A percentile compares a stretch with the other conserved stretches of the same genome.
phyloP scores from a whole-genome alignment of 345 rosid species.

The Dovyalis caffra region DNA sequence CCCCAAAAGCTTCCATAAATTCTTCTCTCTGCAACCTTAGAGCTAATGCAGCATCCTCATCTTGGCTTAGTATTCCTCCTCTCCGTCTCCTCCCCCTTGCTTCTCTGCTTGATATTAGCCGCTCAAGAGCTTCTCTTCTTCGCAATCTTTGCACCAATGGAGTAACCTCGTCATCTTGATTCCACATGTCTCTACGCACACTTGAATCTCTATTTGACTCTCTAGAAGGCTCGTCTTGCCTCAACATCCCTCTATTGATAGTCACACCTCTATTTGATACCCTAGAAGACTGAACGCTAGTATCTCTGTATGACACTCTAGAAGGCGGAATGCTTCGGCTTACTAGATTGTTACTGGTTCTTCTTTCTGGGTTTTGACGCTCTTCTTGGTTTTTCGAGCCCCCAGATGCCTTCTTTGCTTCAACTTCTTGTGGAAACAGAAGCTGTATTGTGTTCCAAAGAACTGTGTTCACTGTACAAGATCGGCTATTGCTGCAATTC shows the following conservation, averaged over 20 bases:
- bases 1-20: conserved; percentile 60
- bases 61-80: conserved; percentile 45
- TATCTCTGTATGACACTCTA: background rate
- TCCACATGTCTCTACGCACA: conserved; percentile 23
- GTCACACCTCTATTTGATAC: conserved; percentile 1
- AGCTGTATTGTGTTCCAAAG: conserved; percentile 99
- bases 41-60: conserved; percentile 77
- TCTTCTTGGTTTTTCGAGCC: conserved; percentile 25
- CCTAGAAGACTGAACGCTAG: background rate
- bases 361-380: conserved; percentile 19
- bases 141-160: conserved; percentile 67
- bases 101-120: conserved; percentile 15
- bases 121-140: conserved; percentile 47
- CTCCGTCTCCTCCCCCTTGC: conserved; percentile 23
- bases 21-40: conserved; percentile 85
- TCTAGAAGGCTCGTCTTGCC: conserved; percentile 13
- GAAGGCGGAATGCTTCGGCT: conserved; percentile 16
- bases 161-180: conserved; percentile 58
- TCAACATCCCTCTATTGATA: conserved; percentile 18
- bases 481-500: conserved; percentile 68
- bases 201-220: conserved; percentile 32
- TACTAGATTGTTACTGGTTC: conserved; percentile 7
- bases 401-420: conserved; percentile 60
- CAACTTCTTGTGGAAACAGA: conserved; percentile 81
- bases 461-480: conserved; percentile 86